Evolutionary conservation across 2,329 filamentous ascomycete species (phyloP).

Genomic region (Penicillium griseofulvum): DNA sequence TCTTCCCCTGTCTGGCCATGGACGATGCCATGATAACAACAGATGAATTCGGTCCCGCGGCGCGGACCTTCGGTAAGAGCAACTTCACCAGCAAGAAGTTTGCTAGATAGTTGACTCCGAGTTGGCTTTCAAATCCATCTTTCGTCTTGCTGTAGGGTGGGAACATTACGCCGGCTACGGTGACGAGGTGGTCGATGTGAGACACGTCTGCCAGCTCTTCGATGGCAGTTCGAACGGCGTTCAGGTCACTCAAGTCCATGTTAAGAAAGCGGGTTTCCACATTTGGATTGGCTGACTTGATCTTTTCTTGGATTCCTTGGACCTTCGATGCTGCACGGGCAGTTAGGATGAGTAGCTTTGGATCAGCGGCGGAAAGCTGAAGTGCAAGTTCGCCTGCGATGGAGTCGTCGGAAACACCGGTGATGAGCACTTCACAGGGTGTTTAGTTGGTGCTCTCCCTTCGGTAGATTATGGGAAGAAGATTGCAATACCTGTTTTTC

Average conservation of each 20-base stretch:
- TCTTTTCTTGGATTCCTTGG: constrained; percentile 14
- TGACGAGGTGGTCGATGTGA: constrained; percentile 20
- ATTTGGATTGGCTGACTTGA: constrained; percentile 16
- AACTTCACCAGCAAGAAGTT: constrained; percentile 51
- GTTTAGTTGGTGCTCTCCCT: too few relatives aligned
- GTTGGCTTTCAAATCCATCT: constrained; percentile 38
- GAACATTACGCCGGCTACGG: constrained; percentile 22
- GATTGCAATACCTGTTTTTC: constrained; percentile 14
- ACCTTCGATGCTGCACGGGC: constrained; percentile 21
- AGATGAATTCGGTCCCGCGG: constrained; percentile 41
- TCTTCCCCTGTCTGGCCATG: constrained; percentile 29
- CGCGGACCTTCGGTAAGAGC: constrained; percentile 44
- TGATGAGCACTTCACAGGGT: constrained; percentile 20
- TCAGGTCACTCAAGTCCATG: constrained; percentile 19
- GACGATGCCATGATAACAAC: constrained; percentile 30
- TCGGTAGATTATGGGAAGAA: neutral
- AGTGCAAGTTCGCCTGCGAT: constrained; percentile 26
- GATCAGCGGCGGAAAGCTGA: constrained; percentile 19
- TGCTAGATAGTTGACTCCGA: constrained; percentile 51
- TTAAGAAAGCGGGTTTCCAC: constrained; percentile 21
- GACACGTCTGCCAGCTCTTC: constrained; percentile 14
- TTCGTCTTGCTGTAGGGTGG: constrained; percentile 20
- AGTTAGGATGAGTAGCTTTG: constrained; percentile 21
- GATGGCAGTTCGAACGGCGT: constrained; percentile 11
- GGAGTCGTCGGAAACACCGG: constrained; percentile 21